Base-by-base conservation (phyloP, 2,329 filamentous ascomycete genomes). In the Diaporthe batatas region DNA sequence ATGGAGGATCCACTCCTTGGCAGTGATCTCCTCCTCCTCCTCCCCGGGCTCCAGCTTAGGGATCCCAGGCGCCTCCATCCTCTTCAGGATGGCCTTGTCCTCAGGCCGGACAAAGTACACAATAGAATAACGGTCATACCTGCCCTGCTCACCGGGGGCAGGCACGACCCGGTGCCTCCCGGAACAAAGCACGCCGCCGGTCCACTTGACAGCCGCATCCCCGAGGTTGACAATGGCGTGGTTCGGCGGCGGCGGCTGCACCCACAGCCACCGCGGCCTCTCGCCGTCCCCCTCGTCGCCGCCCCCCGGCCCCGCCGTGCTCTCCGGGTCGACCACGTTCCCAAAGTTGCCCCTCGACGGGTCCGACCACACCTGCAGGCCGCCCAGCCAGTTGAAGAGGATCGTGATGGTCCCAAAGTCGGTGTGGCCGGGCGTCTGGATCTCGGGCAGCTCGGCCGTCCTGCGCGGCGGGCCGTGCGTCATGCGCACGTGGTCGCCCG, bases 351-450 rank as follows among this genome's bases (percentile, higher is more conserved):
- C 73, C 21, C 73, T 59, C 16, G 73, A 69, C 11, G 73, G 70
- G 39, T 74, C 73, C 2, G 73, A 74, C 73, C 73, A 74, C 10
- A 84, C 79, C 71, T 84, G 83, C 39, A 84, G 75, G 2, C 82
- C 82, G 2, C 82, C 81, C 1, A 84, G 77, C 53, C 78, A 78
- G 65, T 83, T 84, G 74, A 84, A 83, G 14, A 84, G 77, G 8
- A 83, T 75, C 0, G 81, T 83, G n/a, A 84, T 72, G 58, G 76
- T 79, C 32, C 82, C 83, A 42, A 82, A 82, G 75, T 84, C 82
- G 0, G 82, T 84, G 65, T 84, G 82, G 36, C 78, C 75, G 0
- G 68, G 53, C 6, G 73, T 75, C 68, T 73, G 71, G 69, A 75
- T 73, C 70, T 75, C 75, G 6, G 73, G 73, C 12, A 58, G 54